Base-by-base conservation (phyloP, 441 rosid species). In the Erodium trifolium region DNA sequence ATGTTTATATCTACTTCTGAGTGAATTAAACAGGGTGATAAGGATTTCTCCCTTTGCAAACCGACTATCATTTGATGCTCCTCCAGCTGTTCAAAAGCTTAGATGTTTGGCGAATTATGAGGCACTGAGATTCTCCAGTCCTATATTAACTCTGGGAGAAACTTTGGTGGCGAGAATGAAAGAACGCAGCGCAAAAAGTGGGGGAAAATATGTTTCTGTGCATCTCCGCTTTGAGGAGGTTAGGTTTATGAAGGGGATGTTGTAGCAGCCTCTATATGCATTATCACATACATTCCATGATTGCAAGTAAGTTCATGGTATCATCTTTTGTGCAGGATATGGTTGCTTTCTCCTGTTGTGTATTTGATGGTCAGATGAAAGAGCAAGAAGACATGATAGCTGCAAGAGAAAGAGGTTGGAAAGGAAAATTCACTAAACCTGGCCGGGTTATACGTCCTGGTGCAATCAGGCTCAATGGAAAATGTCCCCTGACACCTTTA, bases 221-320 rank as follows among this genome's bases (percentile, higher is more conserved):
- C 98, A 95, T 86, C 96, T 95, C 79, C 98, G 99, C 71, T 95
- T 92, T 73, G 98, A 95, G 86, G 97, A 92, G 97, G 99, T 92
- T 72, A 75, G 92, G 70, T 78, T 73, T 9, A 18, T 73, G 29
- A 31, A 34, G 23, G 5, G 37, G 31, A 51, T 65, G 34, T 53
- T 77, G 0, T 70, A 12, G 41, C 45, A 41, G 17, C 59, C 27
- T 55, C 57, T 49, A 49, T 49, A n/a, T 49, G 57, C 57, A 49
- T 49, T 49, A 47, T 37, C 34, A 63, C 12, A 14, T 13, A 71
- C 17, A 69, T 35, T 67, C 39, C 60, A 31, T 72, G 62, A 34
- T 53, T 49, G 53, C 57, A 23, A 47, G 75, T 70, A 31, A 31
- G 34, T 31, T 9, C 18, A 57, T 67, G 63, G 68, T 51, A 14